A percentile compares a stretch with the other conserved stretches of the same genome.
phyloP scores from a whole-genome alignment of 2,329 filamentous ascomycete species.

The Calonectria hongkongensis region DNA sequence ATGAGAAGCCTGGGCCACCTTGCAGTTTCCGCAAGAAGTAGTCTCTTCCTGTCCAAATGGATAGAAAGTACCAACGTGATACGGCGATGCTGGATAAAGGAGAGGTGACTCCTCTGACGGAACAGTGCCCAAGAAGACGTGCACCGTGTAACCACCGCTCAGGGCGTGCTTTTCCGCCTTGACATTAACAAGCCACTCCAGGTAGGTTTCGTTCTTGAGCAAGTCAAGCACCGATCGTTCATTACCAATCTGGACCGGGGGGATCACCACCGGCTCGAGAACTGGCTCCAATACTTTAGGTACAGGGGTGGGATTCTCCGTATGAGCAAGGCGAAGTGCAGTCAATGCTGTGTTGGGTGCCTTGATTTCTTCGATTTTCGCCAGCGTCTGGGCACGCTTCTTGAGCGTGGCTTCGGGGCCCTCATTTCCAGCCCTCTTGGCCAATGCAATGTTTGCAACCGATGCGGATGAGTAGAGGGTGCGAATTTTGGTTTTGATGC shows the following conservation, averaged over 20 bases:
- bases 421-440: not conserved
- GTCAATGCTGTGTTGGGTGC: not conserved
- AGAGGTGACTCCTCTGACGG: not conserved
- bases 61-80: not conserved
- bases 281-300: not conserved
- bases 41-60: not conserved
- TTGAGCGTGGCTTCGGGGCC: not conserved
- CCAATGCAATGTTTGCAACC: not conserved
- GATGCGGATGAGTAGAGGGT: not conserved
- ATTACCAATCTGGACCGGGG: not conserved
- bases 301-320: not conserved
- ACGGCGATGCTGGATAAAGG: not conserved
- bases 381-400: not conserved
- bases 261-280: not conserved
- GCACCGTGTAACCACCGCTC: not conserved
- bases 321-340: not conserved
- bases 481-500: constrained; percentile 17
- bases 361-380: not conserved
- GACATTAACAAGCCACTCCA: constrained; percentile 5
- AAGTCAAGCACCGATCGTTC: not conserved
- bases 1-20: not conserved
- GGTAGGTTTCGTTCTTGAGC: not conserved
- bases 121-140: not conserved
- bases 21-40: not conserved
- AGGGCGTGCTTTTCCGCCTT: constrained; percentile 3